Conservation (phyloP, 2,329 filamentous ascomycete species). For the Massarina eburnea region DNA sequence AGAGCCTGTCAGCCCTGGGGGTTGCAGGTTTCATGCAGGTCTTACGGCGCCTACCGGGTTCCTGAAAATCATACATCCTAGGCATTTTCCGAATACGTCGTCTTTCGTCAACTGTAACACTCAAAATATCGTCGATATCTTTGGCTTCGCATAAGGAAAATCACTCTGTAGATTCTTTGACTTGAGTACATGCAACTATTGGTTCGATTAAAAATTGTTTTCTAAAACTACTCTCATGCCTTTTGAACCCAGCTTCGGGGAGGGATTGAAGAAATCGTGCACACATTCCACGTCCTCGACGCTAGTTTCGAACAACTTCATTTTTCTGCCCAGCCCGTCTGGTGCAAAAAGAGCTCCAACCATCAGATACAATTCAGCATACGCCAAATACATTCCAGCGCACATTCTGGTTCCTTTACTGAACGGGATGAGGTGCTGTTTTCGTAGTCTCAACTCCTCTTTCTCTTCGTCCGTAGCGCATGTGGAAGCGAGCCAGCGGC, state of each 20-base stretch:
- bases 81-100: no score
- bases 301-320: constrained; percentile 14
- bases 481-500: constrained; percentile 25
- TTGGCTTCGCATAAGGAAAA: no score
- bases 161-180: no score
- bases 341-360: constrained; percentile 21
- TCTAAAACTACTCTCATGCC: constrained; percentile 24
- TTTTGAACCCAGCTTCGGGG: constrained; percentile 17
- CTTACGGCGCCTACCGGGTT: no score
- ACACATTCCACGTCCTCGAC: constrained; percentile 17
- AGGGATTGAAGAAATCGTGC: constrained; percentile 33
- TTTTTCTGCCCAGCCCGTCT: constrained; percentile 4
- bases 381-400: constrained; percentile 26
- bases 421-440: constrained; percentile 30
- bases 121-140: no score
- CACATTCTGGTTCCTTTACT: constrained; percentile 32
- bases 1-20: no score
- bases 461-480: neutral
- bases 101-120: no score
- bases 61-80: no score
- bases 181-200: neutral
- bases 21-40: no score
- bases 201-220: neutral
- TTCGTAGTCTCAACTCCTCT: constrained; percentile 3
- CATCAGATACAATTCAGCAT: constrained; percentile 18